Evolutionary conservation across 257 asterid species (phyloP), one percentile per base, ranked within the genome.

Genomic region (Marsdenia floribunda): DNA sequence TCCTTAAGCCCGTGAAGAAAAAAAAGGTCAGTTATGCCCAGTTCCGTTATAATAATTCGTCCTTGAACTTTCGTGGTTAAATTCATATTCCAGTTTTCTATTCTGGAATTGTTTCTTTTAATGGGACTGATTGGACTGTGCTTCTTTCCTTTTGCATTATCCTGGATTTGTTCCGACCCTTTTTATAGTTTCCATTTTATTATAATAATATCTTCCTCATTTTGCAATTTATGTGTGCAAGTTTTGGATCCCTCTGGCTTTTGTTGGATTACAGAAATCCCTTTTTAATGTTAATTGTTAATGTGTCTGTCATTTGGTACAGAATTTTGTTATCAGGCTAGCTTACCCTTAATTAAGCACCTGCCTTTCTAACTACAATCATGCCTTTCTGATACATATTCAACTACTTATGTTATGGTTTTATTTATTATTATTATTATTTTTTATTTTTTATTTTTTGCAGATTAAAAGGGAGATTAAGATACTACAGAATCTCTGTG

Each of bases 401-500:
- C 49, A 49, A 50, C 26, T 66, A 67, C 80, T 83, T 76, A 72
- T 66, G 16, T 57, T 61, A 16, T 37, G 21, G 11, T 21, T 75
- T 55, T 44, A 44, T 44, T 44, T 44, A 0, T 44, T 7, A 1
- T 38, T 4, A 4, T 37, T 4, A n/a, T n/a, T n/a, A n/a, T n/a
- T n/a, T n/a, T n/a, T n/a, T n/a, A n/a, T 4, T 42, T 42, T 42
- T 1, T 42, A 2, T 44, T 8, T 44, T 44, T 44, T 86, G 90
- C 93, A 93, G 97, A 90, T 93, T 83, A 90, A 89, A 83, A 87
- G 98, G 91, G 98, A 93, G 90, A 90, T 91, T 71, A 93, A 91
- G 80, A 91, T 93, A 76, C 86, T 91, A 15, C 96, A 93, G 88
- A 90, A 90, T 84, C 97, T 91, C 35, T 91, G 89, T 77, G 97